Evolutionary conservation across 1,284 basidiomycete genomes (phyloP).

Genomic region (Sphagnurus paluster): DNA sequence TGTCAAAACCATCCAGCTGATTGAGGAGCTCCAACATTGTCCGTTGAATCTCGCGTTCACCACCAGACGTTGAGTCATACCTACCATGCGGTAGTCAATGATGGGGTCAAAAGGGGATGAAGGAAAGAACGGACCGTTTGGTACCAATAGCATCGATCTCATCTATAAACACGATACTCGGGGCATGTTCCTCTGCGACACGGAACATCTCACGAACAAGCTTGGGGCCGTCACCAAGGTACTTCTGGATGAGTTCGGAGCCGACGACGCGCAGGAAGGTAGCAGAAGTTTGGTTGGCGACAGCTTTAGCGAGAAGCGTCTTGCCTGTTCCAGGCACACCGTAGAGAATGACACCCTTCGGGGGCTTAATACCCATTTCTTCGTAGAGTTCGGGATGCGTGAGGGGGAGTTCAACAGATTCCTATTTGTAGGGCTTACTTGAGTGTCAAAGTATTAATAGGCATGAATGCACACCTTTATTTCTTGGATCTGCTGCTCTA

Average conservation of each 20-base stretch:
- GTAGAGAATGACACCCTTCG: constrained; percentile 99
- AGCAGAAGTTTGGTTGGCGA: constrained; percentile 98
- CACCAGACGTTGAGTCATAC: constrained; percentile 96
- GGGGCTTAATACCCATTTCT: constrained; percentile 99
- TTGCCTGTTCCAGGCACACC: constrained; percentile 99
- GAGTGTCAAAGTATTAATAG: background rate
- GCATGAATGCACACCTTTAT: constrained; percentile 73
- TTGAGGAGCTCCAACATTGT: constrained; percentile 99
- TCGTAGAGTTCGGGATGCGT: constrained; percentile 99
- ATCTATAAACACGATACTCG: constrained; percentile 99
- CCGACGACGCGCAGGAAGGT: constrained; percentile 98
- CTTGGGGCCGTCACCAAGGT: constrained; percentile 99
- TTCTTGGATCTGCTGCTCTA: constrained; percentile 97
- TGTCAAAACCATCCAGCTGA: constrained; percentile 98
- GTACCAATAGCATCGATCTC: constrained; percentile 99
- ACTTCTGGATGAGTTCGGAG: constrained; percentile 98
- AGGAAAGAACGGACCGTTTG: constrained; percentile 71
- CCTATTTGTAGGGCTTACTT: constrained; percentile 58
- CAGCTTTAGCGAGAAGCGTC: constrained; percentile 96
- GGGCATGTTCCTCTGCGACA: constrained; percentile 96
- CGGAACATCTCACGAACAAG: constrained; percentile 97
- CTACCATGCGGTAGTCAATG: constrained; percentile 33
- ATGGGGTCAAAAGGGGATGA: background rate
- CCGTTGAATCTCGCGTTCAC: constrained; percentile 97
- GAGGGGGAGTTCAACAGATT: constrained; percentile 97